These are phyloP conservation scores for Ceratonia siliqua DNA, from an alignment of 306 rosid species.

Conservation along the genomic window DNA sequence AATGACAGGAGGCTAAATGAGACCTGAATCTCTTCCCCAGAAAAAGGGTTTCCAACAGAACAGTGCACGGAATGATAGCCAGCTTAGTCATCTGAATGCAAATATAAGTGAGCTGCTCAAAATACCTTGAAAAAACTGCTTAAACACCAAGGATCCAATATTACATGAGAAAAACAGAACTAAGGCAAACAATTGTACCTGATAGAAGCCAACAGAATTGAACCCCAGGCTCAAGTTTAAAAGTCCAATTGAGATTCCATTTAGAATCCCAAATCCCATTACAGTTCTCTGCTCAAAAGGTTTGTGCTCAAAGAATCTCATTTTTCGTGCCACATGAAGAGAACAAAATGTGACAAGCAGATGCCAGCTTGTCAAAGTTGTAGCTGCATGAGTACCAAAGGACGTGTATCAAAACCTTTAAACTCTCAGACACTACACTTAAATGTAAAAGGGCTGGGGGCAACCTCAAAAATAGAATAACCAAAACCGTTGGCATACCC, in stretches of 20 bases:
- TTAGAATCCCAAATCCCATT: constrained; percentile 90
- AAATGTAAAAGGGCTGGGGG: constrained; percentile 7
- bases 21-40: constrained; percentile 92
- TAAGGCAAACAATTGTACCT: constrained; percentile 50
- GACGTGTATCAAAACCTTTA: constrained; percentile 21
- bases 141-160: constrained; percentile 16
- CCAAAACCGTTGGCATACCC: constrained; percentile 12
- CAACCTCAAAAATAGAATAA: constrained; percentile 14
- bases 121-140: not conserved
- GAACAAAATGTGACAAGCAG: constrained; percentile 97
- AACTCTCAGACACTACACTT: not conserved
- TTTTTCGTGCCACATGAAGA: constrained; percentile 77
- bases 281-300: constrained; percentile 81
- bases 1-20: constrained; percentile 24
- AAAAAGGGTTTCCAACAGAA: constrained; percentile 91
- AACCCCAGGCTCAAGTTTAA: constrained; percentile 95
- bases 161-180: constrained; percentile 21
- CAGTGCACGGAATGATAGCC: constrained; percentile 99
- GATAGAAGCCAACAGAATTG: constrained; percentile 98
- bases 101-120: constrained; percentile 34
- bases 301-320: constrained; percentile 94
- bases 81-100: constrained; percentile 90
- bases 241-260: constrained; percentile 98
- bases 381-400: constrained; percentile 61
- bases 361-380: constrained; percentile 99